These are phyloP conservation scores for Diaporthe vaccinii DNA, from an alignment of 2,329 filamentous ascomycete species.

Conservation along the genomic window DNA sequence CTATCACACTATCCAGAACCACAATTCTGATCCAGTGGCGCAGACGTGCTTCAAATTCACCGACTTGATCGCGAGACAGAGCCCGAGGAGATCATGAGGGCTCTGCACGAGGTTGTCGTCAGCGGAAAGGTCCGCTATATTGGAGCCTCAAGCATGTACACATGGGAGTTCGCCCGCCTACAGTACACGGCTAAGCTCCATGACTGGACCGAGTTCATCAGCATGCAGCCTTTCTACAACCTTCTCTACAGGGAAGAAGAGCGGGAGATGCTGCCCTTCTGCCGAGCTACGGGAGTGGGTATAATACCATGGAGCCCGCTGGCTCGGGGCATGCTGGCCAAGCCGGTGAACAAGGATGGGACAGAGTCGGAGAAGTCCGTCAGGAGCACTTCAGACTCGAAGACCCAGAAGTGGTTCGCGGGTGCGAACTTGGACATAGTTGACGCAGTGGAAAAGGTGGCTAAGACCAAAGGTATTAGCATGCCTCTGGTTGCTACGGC, in stretches of 20 bases:
- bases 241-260: constrained; percentile 72
- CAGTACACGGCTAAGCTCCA: constrained; percentile 59
- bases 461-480: constrained; percentile 61
- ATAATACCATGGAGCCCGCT: constrained; percentile 53
- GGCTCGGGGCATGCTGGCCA: constrained; percentile 50
- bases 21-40: not conserved
- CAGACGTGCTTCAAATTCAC: constrained; percentile 66
- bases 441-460: constrained; percentile 44
- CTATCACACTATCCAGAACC: not conserved
- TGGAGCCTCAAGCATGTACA: constrained; percentile 49
- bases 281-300: constrained; percentile 51
- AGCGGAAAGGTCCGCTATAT: constrained; percentile 68
- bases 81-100: constrained; percentile 72
- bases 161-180: constrained; percentile 47
- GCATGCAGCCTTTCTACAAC: constrained; percentile 72
- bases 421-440: constrained; percentile 57
- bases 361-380: constrained; percentile 33
- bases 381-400: constrained; percentile 51
- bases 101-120: constrained; percentile 69
- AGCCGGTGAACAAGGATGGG: constrained; percentile 42
- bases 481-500: constrained; percentile 73
- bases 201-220: constrained; percentile 70
- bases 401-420: constrained; percentile 53
- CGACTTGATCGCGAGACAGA: constrained; percentile 66
- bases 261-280: constrained; percentile 57